Conservation (phyloP, 1,284 basidiomycete species). For the Pterula multifida region DNA sequence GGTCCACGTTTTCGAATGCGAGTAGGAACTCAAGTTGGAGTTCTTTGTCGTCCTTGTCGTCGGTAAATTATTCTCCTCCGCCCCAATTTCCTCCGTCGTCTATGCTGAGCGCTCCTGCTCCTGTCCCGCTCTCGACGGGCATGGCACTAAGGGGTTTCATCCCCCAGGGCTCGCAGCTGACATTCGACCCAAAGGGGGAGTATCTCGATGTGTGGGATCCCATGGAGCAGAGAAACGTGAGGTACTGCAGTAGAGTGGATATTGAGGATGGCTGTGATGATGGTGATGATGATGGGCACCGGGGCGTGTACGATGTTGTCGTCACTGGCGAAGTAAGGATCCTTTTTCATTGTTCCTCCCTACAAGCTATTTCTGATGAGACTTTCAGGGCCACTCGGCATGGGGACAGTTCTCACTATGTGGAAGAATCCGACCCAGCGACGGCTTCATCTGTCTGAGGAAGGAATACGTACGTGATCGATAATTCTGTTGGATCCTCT, state of each 20-base stretch:
- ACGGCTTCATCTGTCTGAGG: slow-evolving; percentile 57
- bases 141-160: background rate
- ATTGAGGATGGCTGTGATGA: slow-evolving; percentile 22
- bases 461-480: slow-evolving; percentile 58
- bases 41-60: background rate
- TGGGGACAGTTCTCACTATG: slow-evolving; percentile 69
- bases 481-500: slow-evolving; percentile 4
- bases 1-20: slow-evolving; percentile 23
- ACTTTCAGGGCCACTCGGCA: slow-evolving; percentile 57
- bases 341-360: slow-evolving; percentile 1
- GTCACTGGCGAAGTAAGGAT: slow-evolving; percentile 53
- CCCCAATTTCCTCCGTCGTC: background rate
- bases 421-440: slow-evolving; percentile 55
- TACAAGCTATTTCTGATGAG: slow-evolving; percentile 6
- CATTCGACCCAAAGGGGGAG: background rate
- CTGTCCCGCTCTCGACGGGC: background rate
- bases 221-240: background rate
- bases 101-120: background rate
- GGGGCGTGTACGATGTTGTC: slow-evolving; percentile 43
- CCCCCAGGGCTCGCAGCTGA: background rate
- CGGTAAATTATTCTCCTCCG: background rate
- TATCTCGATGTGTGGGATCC: background rate
- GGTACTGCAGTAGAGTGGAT: slow-evolving; percentile 17
- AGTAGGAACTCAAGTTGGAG: background rate
- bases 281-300: slow-evolving; percentile 12